phyloP scores from a whole-genome alignment of 441 rosid species.

The Mallotus japonicus region DNA sequence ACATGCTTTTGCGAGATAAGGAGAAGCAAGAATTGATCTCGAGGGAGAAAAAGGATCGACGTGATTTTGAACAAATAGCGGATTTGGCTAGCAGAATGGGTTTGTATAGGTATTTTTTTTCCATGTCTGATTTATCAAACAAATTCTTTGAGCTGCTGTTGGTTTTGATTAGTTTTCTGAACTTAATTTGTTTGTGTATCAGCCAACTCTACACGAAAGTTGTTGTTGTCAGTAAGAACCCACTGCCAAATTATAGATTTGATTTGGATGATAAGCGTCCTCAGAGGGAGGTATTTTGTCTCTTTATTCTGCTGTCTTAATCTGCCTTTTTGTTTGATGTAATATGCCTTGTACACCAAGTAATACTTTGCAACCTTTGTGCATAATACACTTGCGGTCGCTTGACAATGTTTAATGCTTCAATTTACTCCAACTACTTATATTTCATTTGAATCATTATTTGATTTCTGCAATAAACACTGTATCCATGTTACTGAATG shows the following conservation, averaged over 20 bases:
- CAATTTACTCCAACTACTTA: background rate
- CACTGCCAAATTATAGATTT: constrained; percentile 92
- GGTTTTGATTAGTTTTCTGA: constrained; percentile 19
- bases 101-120: constrained; percentile 61
- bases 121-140: background rate
- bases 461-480: background rate
- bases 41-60: constrained; percentile 81
- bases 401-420: background rate
- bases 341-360: constrained; percentile 1
- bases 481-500: background rate
- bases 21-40: constrained; percentile 71
- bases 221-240: constrained; percentile 80
- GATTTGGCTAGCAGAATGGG: constrained; percentile 74
- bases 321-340: constrained; percentile 3
- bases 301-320: background rate
- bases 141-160: constrained; percentile 14
- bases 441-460: background rate
- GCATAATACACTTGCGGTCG: background rate
- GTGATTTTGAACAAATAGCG: constrained; percentile 71
- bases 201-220: constrained; percentile 79
- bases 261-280: constrained; percentile 92
- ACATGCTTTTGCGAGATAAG: constrained; percentile 48
- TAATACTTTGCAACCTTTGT: background rate
- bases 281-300: constrained; percentile 69
- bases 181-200: constrained; percentile 29